Conservation (phyloP, 129 eudicot genomes). For the Tagetes erecta region DNA sequence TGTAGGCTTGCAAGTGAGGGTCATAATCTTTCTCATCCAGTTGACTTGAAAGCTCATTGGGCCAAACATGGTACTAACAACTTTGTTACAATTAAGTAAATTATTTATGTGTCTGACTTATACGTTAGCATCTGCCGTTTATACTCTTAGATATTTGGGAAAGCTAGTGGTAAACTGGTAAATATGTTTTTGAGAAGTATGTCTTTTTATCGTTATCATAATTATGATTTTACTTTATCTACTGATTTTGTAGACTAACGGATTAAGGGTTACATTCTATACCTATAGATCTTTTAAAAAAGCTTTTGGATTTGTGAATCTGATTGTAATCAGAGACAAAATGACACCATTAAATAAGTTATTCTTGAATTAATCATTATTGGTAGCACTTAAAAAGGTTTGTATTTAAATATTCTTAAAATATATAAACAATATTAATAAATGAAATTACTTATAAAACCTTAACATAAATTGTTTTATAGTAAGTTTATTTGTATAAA, state of each 20-base stretch:
- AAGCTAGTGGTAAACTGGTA: constrained; percentile 20
- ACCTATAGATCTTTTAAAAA: background rate
- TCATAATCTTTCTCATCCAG: constrained; percentile 44
- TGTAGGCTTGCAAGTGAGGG: constrained; percentile 51
- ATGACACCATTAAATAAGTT: too few relatives aligned
- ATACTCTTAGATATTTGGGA: constrained; percentile 22
- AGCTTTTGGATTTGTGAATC: background rate
- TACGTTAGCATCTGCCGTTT: constrained; percentile 1
- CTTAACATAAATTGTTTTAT: too few relatives aligned
- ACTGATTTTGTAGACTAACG: background rate
- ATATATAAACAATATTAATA: too few relatives aligned
- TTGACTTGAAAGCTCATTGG: constrained; percentile 65
- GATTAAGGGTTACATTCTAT: background rate
- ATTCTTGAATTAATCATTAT: too few relatives aligned
- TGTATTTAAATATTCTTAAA: too few relatives aligned
- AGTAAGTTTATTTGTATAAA: too few relatives aligned
- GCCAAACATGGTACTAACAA: constrained; percentile 63
- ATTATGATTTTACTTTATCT: constrained; percentile 4
- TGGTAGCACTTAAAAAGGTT: too few relatives aligned
- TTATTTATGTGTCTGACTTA: constrained; percentile 13
- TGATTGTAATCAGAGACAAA: background rate
- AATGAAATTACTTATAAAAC: too few relatives aligned
- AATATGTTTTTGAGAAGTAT: constrained; percentile 17
- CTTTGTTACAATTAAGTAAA: constrained; percentile 47
- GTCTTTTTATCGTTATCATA: background rate